Evolutionary conservation across 2,329 filamentous ascomycete genomes (phyloP), one percentile per base, ranked within the genome.

Genomic region (Colletotrichum acutatum): DNA sequence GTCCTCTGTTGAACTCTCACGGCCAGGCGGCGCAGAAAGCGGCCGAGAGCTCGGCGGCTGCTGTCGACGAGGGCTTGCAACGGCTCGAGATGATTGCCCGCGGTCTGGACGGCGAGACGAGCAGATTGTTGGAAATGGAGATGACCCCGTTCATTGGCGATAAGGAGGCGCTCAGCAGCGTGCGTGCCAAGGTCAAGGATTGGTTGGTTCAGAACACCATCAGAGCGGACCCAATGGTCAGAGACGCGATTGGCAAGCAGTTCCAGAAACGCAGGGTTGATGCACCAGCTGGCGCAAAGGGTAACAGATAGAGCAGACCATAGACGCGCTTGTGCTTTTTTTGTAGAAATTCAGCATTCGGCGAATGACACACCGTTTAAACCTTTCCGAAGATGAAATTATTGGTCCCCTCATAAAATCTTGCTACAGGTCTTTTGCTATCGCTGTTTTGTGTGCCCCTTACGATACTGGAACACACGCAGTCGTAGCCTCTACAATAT

Each of bases 121-220:
- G 85, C 7, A 87, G 93, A 67, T 82, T 97, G 73, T 84, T 98
- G 80, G 91, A 92, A 59, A 86, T 97, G 80, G 95, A 97, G 78
- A 89, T 95, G 81, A 91, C 91, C 65, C 96, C 96, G 0, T 98
- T 95, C 82, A 90, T 87, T 63, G 92, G 91, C n/a, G 93, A 97
- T 78, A 84, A 88, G 46, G 88, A 89, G 74, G 87, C 86, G n/a
- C 84, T 93, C 59, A 86, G 86, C 57, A 90, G 90, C 72, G 83
- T 97, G 78, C 89, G 91, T 74, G 88, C 88, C 53, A 93, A 93
- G 78, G 89, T 98, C 83, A 93, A 92, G 82, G 94, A 97, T 78
- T 97, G 95, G 89, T 85, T 98, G 76, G 91, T 98, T 63, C 91
- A 97, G 81, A 97, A 97, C 79, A 95, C 92, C 16, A 93, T 97